phyloP scores from a whole-genome alignment of 768 basidiomycete species.

The Boletus rubescentipes region DNA sequence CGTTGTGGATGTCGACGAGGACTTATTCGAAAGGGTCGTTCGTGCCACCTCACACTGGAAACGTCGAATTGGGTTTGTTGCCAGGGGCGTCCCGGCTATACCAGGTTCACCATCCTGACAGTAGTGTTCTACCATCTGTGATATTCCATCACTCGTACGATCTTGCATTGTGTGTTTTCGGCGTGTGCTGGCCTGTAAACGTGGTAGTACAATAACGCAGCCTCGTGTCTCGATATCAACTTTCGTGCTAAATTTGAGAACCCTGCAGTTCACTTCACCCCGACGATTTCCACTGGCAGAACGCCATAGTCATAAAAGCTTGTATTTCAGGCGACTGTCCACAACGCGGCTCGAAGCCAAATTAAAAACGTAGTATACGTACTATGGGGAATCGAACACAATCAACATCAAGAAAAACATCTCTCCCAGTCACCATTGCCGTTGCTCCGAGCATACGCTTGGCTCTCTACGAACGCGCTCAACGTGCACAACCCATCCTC shows the following conservation, averaged over 20 bases:
- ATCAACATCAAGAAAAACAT: slow-evolving; percentile 43
- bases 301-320: too few species aligned
- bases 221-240: too few species aligned
- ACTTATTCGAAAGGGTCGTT: slow-evolving; percentile 4
- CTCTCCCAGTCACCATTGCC: slow-evolving; percentile 73
- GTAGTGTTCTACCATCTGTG: not conserved
- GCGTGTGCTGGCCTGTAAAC: too few species aligned
- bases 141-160: not conserved
- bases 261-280: too few species aligned
- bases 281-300: too few species aligned
- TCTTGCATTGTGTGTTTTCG: not conserved
- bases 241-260: too few species aligned
- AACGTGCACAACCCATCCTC: slow-evolving; percentile 62
- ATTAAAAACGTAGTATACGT: not conserved
- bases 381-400: not conserved
- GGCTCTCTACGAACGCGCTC: slow-evolving; percentile 65
- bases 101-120: not conserved
- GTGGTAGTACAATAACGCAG: too few species aligned
- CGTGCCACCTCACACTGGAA: slow-evolving; percentile 23
- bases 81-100: slow-evolving; percentile 10
- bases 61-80: slow-evolving; percentile 18
- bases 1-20: slow-evolving; percentile 19
- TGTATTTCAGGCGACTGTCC: too few species aligned
- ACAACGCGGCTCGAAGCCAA: not conserved
- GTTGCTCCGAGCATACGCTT: slow-evolving; percentile 62